phyloP scores from a whole-genome alignment of 164 flowering plant genomes.

The Aristolochia californica region DNA sequence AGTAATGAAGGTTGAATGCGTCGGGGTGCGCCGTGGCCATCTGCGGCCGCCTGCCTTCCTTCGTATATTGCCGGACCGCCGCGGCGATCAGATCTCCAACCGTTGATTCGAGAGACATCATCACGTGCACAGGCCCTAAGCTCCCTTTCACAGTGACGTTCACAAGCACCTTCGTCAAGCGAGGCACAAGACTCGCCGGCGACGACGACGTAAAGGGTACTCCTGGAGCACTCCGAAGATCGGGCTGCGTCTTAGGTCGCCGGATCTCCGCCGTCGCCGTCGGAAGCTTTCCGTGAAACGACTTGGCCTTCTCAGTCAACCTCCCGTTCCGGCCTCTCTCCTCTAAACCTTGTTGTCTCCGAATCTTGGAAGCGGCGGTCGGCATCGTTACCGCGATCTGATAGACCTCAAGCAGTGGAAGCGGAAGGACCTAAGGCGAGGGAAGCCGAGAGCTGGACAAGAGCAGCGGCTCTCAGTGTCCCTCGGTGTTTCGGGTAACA shows the following conservation, averaged over 20 bases:
- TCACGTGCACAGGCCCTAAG: conserved; percentile 61
- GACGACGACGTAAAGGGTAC: neutral
- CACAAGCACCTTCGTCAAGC: conserved; percentile 60
- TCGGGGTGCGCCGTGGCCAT: conserved; percentile 31
- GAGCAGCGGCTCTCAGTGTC: conserved; percentile 42
- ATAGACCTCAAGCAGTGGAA: conserved; percentile 44
- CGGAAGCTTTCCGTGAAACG: conserved; percentile 48
- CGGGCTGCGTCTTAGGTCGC: conserved; percentile 63
- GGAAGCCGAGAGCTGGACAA: conserved; percentile 48
- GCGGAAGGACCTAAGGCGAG: conserved; percentile 44
- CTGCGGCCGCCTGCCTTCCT: conserved; percentile 75
- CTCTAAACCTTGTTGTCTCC: conserved; percentile 17
- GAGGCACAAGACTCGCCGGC: conserved; percentile 9
- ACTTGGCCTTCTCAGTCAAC: conserved; percentile 39
- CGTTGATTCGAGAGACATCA: conserved; percentile 54
- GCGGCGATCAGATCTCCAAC: conserved; percentile 58
- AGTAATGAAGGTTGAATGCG: conserved; percentile 71
- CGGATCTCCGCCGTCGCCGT: conserved; percentile 18
- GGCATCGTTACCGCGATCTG: conserved; percentile 4
- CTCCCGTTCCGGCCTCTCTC: conserved; percentile 34
- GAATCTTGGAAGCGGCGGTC: conserved; percentile 7
- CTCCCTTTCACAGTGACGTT: conserved; percentile 78
- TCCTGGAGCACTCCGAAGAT: conserved; percentile 16
- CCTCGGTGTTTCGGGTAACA: conserved; percentile 25
- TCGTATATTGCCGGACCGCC: conserved; percentile 44